Conservation (phyloP, 176 grass and related monocot species). For the Saccharum spontaneum region DNA sequence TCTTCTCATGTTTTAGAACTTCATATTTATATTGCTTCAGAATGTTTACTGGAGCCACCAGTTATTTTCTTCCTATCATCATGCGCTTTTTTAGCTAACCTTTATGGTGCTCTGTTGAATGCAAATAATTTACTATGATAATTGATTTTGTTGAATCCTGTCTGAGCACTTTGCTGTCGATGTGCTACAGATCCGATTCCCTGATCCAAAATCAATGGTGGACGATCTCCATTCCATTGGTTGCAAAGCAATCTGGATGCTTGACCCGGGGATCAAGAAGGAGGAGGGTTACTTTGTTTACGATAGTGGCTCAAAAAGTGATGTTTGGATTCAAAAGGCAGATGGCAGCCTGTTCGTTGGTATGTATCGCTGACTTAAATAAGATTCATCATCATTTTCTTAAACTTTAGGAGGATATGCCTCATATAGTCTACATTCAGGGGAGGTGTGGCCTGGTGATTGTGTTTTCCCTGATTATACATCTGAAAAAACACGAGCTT, state of each 20-base stretch:
- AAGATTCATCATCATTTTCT: background rate
- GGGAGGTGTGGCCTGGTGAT: conserved; percentile 90
- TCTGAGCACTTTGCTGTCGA: conserved; percentile 14
- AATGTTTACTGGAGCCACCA: background rate
- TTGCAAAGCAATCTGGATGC: conserved; percentile 97
- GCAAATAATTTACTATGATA: background rate
- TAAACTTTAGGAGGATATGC: background rate
- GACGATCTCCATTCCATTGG: conserved; percentile 67
- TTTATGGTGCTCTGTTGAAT: background rate
- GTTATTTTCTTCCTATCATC: background rate
- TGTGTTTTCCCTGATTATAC: conserved; percentile 99
- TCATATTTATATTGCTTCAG: background rate
- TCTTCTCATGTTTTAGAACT: background rate
- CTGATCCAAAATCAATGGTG: conserved; percentile 86
- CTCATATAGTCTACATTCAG: conserved; percentile 46
- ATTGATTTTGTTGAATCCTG: background rate
- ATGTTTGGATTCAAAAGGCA: conserved; percentile 79
- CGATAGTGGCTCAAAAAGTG: conserved; percentile 71
- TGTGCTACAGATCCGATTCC: conserved; percentile 61
- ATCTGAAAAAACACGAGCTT: conserved; percentile 65
- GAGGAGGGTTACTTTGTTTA: conserved; percentile 82
- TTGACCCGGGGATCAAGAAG: conserved; percentile 94
- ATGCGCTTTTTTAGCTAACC: background rate
- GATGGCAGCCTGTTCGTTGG: conserved; percentile 70
- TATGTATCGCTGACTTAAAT: conserved; percentile 44